A percentile compares a stretch with the other conserved stretches of the same genome.
phyloP scores from a whole-genome alignment of 768 basidiomycete genomes.

The Suillus hirtellus region DNA sequence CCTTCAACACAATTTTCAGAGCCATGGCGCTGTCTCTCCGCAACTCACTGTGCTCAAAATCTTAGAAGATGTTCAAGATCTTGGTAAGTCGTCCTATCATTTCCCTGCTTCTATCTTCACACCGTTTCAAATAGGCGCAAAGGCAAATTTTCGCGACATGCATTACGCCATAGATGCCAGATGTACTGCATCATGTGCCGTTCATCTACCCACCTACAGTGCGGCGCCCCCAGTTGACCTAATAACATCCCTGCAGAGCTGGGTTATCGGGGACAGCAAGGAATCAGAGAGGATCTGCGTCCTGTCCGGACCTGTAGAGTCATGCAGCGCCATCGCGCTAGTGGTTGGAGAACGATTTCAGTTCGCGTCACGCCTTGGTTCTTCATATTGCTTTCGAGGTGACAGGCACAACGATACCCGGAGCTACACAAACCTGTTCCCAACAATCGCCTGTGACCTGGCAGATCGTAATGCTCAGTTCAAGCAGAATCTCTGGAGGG shows the following conservation, averaged over 20 bases:
- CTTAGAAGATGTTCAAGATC: neutral
- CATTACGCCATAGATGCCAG: slow-evolving; percentile 21
- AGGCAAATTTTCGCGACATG: slow-evolving; percentile 22
- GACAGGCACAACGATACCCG: slow-evolving; percentile 5
- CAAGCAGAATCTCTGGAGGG: slow-evolving; percentile 17
- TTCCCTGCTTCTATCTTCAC: neutral
- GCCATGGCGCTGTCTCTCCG: neutral
- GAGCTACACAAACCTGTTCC: slow-evolving; percentile 29
- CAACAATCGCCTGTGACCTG: slow-evolving; percentile 33
- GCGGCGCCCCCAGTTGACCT: neutral
- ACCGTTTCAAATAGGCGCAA: neutral
- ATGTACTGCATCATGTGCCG: slow-evolving; percentile 7
- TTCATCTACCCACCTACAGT: neutral
- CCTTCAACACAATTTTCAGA: slow-evolving; percentile 1
- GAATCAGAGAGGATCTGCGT: slow-evolving; percentile 23
- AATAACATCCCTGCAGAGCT: slow-evolving; percentile 8
- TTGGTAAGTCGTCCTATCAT: neutral
- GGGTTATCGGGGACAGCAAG: slow-evolving; percentile 16
- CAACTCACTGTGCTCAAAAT: slow-evolving; percentile 1
- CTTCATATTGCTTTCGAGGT: slow-evolving; percentile 32
- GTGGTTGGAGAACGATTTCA: slow-evolving; percentile 28
- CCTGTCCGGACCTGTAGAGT: slow-evolving; percentile 29
- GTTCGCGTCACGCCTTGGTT: slow-evolving; percentile 30
- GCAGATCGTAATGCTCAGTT: slow-evolving; percentile 32
- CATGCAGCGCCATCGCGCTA: slow-evolving; percentile 33